Evolutionary conservation across 2,329 filamentous ascomycete genomes (phyloP), one percentile per base, ranked within the genome.

Genomic region (Alternaria sp.): DNA sequence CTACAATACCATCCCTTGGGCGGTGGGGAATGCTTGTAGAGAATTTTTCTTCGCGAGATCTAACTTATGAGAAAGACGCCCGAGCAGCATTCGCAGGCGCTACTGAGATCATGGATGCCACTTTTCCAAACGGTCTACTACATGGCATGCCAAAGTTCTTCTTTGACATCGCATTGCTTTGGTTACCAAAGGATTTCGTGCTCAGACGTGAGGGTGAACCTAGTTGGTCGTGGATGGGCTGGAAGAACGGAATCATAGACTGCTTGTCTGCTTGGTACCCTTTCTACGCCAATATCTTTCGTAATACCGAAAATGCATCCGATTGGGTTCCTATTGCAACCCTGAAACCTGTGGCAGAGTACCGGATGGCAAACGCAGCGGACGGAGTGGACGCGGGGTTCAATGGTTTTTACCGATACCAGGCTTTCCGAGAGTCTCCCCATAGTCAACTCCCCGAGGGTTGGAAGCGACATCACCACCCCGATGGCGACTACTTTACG

Each of bases 151-250:
- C 44, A 5, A 14, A 10, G 8, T 48, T 48, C 44, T 48, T 48
- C 17, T 48, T 45, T 3, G 42, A 48, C 6, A 34, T 34, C 29
- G 44, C 44, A 4, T 34, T 48, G 28, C 44, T 48, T 5, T 48
- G 44, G 44, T 26, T 3, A 44, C 41, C 41, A 28, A 4, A 28
- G 40, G 4, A 44, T 3, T 44, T 26, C 8, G 40, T 9, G 26
- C 0, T 11, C 1, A 45, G 42, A 14, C 28, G 42, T 5, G 42
- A 23, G 4, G 28, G 28, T 9, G 11, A 63, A 34, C 46, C 46
- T 11, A 37, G 46, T 28, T 50, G 46, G 46, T 50, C 46, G 21
- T 50, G 46, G 17, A 37, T 29, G 3, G 46, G 46, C 13, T 50
- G 46, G 46, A 37, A 37, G 11, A 9, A 45, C n/a, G 46, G 8